A percentile compares a stretch with the other conserved stretches of the same genome.
Evolutionary conservation across 2,329 filamentous ascomycete species (phyloP).

Genomic region (Ampelomyces quisqualis): DNA sequence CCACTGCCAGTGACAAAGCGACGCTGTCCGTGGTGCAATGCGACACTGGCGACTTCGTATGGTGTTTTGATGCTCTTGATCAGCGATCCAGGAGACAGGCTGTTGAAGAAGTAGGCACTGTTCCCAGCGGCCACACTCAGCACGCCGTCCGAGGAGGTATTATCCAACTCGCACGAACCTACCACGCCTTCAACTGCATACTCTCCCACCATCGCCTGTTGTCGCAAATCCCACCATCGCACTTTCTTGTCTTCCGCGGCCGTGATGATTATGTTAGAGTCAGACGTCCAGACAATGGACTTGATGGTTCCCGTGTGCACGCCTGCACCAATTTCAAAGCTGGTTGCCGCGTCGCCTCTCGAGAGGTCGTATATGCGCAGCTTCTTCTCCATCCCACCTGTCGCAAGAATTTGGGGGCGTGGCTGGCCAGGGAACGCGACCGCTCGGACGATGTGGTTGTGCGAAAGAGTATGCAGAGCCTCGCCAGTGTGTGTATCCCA

Average conservation of each 20-base stretch:
- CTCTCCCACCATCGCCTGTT: slow-evolving; percentile 71
- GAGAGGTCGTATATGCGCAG: slow-evolving; percentile 88
- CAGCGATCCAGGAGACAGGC: slow-evolving; percentile 63
- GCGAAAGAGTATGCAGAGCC: slow-evolving; percentile 79
- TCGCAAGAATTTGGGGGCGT: slow-evolving; percentile 78
- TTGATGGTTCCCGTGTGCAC: slow-evolving; percentile 89
- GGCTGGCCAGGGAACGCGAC: slow-evolving; percentile 78
- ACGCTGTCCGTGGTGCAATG: slow-evolving; percentile 75
- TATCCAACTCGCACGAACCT: slow-evolving; percentile 83
- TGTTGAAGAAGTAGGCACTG: slow-evolving; percentile 88
- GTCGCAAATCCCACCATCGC: slow-evolving; percentile 89
- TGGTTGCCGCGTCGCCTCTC: slow-evolving; percentile 55
- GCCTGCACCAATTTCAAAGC: slow-evolving; percentile 85
- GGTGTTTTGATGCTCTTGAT: slow-evolving; percentile 78
- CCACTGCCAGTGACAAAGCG: slow-evolving; percentile 89
- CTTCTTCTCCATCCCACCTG: slow-evolving; percentile 95
- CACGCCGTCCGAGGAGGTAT: slow-evolving; percentile 64
- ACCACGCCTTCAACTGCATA: slow-evolving; percentile 81
- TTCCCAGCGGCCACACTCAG: slow-evolving; percentile 93
- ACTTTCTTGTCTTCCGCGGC: slow-evolving; percentile 88
- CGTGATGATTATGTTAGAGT: slow-evolving; percentile 85
- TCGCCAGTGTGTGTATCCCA: slow-evolving; percentile 98
- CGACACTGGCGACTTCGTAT: slow-evolving; percentile 88
- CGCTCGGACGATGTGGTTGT: slow-evolving; percentile 92
- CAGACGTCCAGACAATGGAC: slow-evolving; percentile 89